Evolutionary conservation across 208 protist species (phyloP).

Genomic region (Sergeia podlipaevii): DNA sequence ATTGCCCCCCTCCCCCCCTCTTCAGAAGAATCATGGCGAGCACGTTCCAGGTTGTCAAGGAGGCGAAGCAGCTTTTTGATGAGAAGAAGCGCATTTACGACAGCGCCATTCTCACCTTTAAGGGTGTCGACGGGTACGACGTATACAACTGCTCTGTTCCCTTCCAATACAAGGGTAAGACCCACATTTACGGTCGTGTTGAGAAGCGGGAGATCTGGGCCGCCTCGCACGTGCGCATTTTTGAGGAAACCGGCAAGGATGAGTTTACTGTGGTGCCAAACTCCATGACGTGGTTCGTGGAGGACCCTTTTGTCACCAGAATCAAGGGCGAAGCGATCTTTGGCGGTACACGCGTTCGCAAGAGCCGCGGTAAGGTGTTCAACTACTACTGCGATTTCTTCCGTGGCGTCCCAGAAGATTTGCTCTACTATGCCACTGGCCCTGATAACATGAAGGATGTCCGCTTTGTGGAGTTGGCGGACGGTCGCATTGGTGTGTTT

Average conservation of each 20-base stretch:
- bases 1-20: neutral
- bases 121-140: constrained; percentile 46
- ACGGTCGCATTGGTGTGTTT: constrained; percentile 56
- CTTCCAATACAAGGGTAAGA: constrained; percentile 41
- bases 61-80: constrained; percentile 39
- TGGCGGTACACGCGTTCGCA: constrained; percentile 47
- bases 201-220: constrained; percentile 46
- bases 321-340: constrained; percentile 46
- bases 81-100: constrained; percentile 29
- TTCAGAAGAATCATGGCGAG: constrained; percentile 8
- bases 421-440: constrained; percentile 41
- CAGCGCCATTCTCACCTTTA: constrained; percentile 39
- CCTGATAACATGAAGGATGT: constrained; percentile 64
- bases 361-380: constrained; percentile 24
- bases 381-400: constrained; percentile 62
- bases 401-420: constrained; percentile 31
- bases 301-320: constrained; percentile 45
- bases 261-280: constrained; percentile 43
- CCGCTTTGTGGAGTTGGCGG: constrained; percentile 31
- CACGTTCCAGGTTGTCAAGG: constrained; percentile 25
- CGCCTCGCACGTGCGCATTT: constrained; percentile 38
- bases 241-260: constrained; percentile 53
- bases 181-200: constrained; percentile 49
- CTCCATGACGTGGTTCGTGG: constrained; percentile 42
- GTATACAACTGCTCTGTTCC: constrained; percentile 65